These are phyloP conservation scores for Pichia deserticola DNA, from an alignment of 805 yeast genomes.

Conservation along the genomic window DNA sequence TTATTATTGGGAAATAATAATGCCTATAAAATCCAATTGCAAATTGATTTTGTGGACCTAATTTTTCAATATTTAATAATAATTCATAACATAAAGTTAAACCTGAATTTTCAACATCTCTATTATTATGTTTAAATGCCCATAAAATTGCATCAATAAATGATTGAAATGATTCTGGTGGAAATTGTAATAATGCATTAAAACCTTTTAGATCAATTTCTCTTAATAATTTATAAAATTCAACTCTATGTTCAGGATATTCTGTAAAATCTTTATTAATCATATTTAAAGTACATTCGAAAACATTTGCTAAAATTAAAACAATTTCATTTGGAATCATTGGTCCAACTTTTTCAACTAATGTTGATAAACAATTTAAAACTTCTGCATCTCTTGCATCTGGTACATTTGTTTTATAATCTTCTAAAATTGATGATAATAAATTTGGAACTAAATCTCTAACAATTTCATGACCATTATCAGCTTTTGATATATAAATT, in stretches of 20 bases:
- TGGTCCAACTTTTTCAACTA: conserved; percentile 81
- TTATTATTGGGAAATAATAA: conserved; percentile 79
- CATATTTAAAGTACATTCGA: conserved; percentile 92
- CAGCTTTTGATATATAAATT: conserved; percentile 81
- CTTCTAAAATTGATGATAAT: conserved; percentile 78
- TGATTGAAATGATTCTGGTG: conserved; percentile 86
- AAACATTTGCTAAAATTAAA: conserved; percentile 78
- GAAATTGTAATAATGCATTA: conserved; percentile 77
- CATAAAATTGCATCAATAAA: conserved; percentile 91
- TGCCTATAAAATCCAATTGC: conserved; percentile 82
- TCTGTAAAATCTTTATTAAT: conserved; percentile 92
- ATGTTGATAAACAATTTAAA: conserved; percentile 85
- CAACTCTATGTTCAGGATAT: conserved; percentile 96
- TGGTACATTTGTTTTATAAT: conserved; percentile 81
- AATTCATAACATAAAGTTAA: conserved; percentile 76
- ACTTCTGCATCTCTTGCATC: conserved; percentile 99
- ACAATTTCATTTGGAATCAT: conserved; percentile 87
- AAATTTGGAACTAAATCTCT: conserved; percentile 76
- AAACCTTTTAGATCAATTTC: conserved; percentile 83
- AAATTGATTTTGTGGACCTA: conserved; percentile 57
- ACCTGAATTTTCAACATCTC: conserved; percentile 94
- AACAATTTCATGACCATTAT: conserved; percentile 76
- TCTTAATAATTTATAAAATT: conserved; percentile 82
- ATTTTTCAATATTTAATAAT: conserved; percentile 72
- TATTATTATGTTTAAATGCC: conserved; percentile 96